A percentile compares a stretch with the other conserved stretches of the same genome.
Conservation (phyloP, 2,329 filamentous ascomycete genomes). For the Alternaria conjuncta region DNA sequence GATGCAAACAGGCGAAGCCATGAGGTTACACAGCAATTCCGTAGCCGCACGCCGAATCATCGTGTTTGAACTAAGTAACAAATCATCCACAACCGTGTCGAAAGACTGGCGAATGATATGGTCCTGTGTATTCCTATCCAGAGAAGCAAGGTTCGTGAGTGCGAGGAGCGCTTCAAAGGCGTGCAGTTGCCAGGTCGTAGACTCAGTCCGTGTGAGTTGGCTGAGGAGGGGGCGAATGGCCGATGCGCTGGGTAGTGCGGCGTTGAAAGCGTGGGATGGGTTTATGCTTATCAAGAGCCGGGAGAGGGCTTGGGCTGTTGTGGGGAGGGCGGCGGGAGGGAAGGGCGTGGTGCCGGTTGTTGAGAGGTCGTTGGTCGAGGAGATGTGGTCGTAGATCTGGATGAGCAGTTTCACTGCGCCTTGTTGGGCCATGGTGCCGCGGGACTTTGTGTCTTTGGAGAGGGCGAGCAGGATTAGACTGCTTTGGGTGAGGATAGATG, state of each 20-base stretch:
- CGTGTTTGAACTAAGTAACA: constrained; percentile 76
- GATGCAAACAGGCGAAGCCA: constrained; percentile 70
- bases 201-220: constrained; percentile 70
- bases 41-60: constrained; percentile 82
- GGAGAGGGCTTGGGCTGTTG: constrained; percentile 79
- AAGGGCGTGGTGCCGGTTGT: constrained; percentile 48
- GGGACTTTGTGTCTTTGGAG: constrained; percentile 73
- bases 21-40: constrained; percentile 91
- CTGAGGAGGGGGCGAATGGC: constrained; percentile 83
- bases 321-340: constrained; percentile 50
- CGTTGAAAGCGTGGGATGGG: constrained; percentile 82
- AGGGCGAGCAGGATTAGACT: constrained; percentile 80
- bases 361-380: constrained; percentile 49
- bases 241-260: constrained; percentile 72
- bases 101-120: constrained; percentile 77
- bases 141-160: constrained; percentile 88
- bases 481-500: constrained; percentile 73
- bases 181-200: constrained; percentile 74
- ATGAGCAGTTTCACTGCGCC: constrained; percentile 89
- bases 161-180: constrained; percentile 91
- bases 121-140: constrained; percentile 67
- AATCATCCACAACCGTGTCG: constrained; percentile 75
- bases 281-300: constrained; percentile 87
- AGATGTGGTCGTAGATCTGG: constrained; percentile 68
- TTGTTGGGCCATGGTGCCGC: constrained; percentile 86